Evolutionary conservation across 176 grass and related monocot species (phyloP), one percentile per base, ranked within the genome.

Genomic region (Bonia amplexicaulis): DNA sequence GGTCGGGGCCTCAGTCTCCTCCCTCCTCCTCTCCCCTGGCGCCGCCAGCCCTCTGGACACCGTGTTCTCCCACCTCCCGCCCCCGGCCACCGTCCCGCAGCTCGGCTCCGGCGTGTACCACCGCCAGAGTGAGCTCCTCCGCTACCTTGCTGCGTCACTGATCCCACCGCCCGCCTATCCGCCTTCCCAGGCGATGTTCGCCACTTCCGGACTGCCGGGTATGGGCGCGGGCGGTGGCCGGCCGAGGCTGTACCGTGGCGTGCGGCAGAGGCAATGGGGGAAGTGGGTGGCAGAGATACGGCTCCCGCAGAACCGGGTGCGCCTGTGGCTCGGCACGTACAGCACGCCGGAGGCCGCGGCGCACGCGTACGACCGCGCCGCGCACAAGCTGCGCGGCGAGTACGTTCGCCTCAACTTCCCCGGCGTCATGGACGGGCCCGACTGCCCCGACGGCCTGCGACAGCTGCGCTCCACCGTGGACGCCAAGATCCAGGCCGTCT

Each of bases 251-350:
- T 99, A 96, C 81, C 90, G 91, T 48, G 96, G 96, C n/a, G 93
- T 99, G 69, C 91, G 96, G 84, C 96, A 96, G 87, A 85, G 96
- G 84, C 96, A 99, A 85, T 89, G 91, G 93, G 93, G 96, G 12
- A 99, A 99, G 88, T 99, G 96, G 96, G 96, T 99, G 52, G 93
- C 96, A 2, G 96, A 92, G 71, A 96, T 96, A 66, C 84, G 93
- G 69, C 84, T 99, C 64, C 96, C 96, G 20, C 96, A 94, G 73
- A 99, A 99, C 82, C 77, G 96, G 70, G 92, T 91, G 83, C 91
- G 96, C 73, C 90, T 99, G 7, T 99, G 96, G 96, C 96, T 99
- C 70, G 96, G 96, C 69, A 99, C 96, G 39, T 99, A 99, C 81
- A 91, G 92, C 81, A 94, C 93, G 40, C 89, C 96, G 14, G 96